Conservation (phyloP, 1,284 basidiomycete species). For the Naganishia sp. region DNA sequence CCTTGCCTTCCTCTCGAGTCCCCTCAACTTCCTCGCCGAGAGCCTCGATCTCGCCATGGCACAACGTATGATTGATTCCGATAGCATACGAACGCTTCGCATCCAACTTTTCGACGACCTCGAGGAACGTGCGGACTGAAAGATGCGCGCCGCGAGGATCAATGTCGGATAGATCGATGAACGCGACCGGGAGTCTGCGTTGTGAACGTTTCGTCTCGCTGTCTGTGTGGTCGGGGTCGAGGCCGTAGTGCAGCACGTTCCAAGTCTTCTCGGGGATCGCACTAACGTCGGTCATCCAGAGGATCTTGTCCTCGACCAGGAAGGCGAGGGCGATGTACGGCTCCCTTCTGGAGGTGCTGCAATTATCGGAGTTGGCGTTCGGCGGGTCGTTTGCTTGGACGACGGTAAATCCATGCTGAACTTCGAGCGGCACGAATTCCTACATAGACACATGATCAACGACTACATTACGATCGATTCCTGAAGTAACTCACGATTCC, state of each 20-base stretch:
- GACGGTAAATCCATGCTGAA: constrained; percentile 5
- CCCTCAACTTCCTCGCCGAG: constrained; percentile 13
- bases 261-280: constrained; percentile 4
- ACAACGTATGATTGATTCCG: constrained; percentile 5
- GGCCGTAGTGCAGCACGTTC: constrained; percentile 6
- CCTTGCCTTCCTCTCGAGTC: not conserved
- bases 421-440: constrained; percentile 3
- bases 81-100: constrained; percentile 7
- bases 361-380: not conserved
- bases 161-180: constrained; percentile 10
- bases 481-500: not conserved
- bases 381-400: not conserved
- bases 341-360: too few species aligned
- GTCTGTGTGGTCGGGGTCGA: not conserved
- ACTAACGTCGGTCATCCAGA: constrained; percentile 14
- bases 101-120: constrained; percentile 11
- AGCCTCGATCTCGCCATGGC: constrained; percentile 9
- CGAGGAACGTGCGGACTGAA: constrained; percentile 5
- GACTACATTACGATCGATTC: not conserved
- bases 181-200: constrained; percentile 1
- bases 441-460: not conserved
- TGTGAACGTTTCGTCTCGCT: not conserved
- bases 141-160: constrained; percentile 10
- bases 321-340: constrained; percentile 15
- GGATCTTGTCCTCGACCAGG: constrained; percentile 4